Conservation (phyloP, 2,329 filamentous ascomycete genomes). For the Pestalotiopsis sp. region DNA sequence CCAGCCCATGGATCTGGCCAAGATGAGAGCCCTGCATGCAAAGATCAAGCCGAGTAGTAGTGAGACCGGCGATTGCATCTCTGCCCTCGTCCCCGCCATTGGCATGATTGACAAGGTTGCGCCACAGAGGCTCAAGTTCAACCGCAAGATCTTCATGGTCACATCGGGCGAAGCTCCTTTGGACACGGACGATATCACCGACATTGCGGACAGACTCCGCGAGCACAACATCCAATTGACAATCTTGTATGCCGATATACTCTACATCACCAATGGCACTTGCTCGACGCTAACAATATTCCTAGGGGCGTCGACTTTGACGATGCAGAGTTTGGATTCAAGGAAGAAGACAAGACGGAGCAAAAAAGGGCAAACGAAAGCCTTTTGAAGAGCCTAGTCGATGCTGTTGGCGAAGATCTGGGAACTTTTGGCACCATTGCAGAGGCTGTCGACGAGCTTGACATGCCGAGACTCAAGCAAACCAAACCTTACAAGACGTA, state of each 20-base stretch:
- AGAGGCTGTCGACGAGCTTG: conserved; percentile 80
- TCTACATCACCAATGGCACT: conserved; percentile 12
- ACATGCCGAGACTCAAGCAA: conserved; percentile 75
- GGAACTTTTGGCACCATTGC: conserved; percentile 74
- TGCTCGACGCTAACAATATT: conserved; percentile 14
- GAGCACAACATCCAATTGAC: conserved; percentile 76
- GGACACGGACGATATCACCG: conserved; percentile 63
- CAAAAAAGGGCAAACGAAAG: conserved; percentile 78
- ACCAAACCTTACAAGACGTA: conserved; percentile 78
- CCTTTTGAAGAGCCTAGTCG: conserved; percentile 65
- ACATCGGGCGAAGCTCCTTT: conserved; percentile 73
- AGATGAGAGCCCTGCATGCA: conserved; percentile 66
- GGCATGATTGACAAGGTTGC: conserved; percentile 83
- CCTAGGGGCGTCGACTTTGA: conserved; percentile 89
- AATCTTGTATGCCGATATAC: conserved; percentile 66
- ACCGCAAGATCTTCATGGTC: conserved; percentile 78
- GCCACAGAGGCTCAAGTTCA: conserved; percentile 77
- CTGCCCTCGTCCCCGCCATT: conserved; percentile 82
- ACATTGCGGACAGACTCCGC: conserved; percentile 75
- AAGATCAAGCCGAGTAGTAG: conserved; percentile 70
- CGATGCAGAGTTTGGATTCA: conserved; percentile 84
- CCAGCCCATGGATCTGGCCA: conserved; percentile 63
- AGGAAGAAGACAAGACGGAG: conserved; percentile 81
- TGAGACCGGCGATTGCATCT: conserved; percentile 79
- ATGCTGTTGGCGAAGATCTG: conserved; percentile 66